phyloP scores from a whole-genome alignment of 2,329 filamentous ascomycete species.

The Arthrocladium fulminans region DNA sequence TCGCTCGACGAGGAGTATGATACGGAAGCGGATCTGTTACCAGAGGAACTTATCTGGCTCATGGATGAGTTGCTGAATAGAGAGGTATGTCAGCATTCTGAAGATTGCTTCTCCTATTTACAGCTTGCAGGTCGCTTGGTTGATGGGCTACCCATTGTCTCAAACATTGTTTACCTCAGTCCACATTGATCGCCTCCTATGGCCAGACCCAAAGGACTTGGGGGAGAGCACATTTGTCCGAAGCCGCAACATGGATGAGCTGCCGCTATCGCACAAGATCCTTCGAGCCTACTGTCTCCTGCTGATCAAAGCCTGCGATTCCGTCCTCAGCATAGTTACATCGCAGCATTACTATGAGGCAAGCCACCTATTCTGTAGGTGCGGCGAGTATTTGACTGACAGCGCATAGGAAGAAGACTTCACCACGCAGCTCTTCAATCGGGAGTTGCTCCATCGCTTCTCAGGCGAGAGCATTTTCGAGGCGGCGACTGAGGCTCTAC shows the following conservation, averaged over 20 bases:
- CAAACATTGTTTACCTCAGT: constrained; percentile 91
- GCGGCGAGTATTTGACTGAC: constrained; percentile 12
- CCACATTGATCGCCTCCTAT: constrained; percentile 76
- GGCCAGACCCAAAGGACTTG: constrained; percentile 56
- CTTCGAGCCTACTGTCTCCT: constrained; percentile 80
- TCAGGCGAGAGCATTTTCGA: constrained; percentile 48
- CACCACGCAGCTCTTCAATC: constrained; percentile 80
- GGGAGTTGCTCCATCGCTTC: constrained; percentile 62
- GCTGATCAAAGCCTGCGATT: constrained; percentile 71
- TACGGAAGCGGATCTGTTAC: constrained; percentile 56
- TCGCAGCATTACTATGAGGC: constrained; percentile 89
- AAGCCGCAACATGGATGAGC: constrained; percentile 19
- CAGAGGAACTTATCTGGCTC: constrained; percentile 78
- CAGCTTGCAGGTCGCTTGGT: constrained; percentile 73
- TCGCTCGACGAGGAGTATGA: constrained; percentile 79
- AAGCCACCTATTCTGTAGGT: constrained; percentile 22
- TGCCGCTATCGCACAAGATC: constrained; percentile 49
- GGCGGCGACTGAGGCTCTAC: constrained; percentile 48
- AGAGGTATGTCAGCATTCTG: constrained; percentile 52
- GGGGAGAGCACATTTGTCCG: constrained; percentile 55
- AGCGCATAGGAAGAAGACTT: constrained; percentile 78
- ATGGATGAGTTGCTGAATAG: constrained; percentile 88
- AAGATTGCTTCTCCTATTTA: neutral
- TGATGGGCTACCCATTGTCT: constrained; percentile 87
- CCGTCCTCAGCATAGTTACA: constrained; percentile 67